phyloP scores from a whole-genome alignment of 306 rosid species.

The Cicer yamashitae region DNA sequence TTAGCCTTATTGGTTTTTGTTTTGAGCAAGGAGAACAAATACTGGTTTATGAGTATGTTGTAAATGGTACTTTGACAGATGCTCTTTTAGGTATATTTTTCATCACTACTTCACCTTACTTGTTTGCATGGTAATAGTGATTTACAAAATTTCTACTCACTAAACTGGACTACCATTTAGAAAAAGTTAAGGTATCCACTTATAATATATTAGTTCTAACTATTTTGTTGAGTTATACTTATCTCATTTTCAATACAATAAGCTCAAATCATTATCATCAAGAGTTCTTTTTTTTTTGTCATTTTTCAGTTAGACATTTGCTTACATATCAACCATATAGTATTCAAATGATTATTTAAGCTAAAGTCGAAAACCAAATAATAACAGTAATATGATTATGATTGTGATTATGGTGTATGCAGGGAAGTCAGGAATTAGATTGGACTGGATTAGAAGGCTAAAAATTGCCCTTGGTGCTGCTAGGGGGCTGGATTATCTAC shows the following conservation, averaged over 20 bases:
- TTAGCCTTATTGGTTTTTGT: constrained; percentile 73
- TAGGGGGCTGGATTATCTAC: constrained; percentile 79
- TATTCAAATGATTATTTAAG: constrained; percentile 12
- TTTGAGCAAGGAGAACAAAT: constrained; percentile 80
- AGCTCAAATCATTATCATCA: no score
- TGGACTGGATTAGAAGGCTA: constrained; percentile 78
- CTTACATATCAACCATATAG: neutral
- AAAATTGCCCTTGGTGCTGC: constrained; percentile 73
- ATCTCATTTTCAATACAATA: no score
- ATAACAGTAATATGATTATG: neutral
- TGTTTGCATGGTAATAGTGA: neutral
- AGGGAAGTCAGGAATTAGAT: constrained; percentile 67
- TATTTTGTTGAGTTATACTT: no score
- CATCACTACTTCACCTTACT: neutral
- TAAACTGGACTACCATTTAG: no score
- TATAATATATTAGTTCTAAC: no score
- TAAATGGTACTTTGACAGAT: constrained; percentile 72
- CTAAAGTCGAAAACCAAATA: constrained; percentile 1
- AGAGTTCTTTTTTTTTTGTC: neutral
- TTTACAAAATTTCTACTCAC: no score
- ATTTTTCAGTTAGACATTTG: constrained; percentile 4
- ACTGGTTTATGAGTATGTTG: constrained; percentile 69
- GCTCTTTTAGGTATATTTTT: constrained; percentile 60
- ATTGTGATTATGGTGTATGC: constrained; percentile 10
- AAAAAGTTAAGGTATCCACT: neutral